Conservation (phyloP, 176 grass and related monocot genomes). For the Saccharum officinarum region DNA sequence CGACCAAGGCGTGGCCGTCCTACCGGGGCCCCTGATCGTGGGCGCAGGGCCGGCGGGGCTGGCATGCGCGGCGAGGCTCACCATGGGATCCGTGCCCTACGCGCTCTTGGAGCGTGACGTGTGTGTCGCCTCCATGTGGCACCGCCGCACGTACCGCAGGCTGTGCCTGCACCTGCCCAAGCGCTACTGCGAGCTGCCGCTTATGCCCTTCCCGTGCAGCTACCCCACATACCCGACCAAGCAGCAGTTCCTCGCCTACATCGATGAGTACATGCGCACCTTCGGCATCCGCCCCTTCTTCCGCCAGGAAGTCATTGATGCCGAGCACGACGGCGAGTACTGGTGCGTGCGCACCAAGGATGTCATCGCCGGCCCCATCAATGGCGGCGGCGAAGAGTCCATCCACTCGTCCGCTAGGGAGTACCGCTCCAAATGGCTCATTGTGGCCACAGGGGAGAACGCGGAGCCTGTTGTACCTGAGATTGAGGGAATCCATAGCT, state of each 20-base stretch:
- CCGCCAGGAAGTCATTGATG: conserved; percentile 45
- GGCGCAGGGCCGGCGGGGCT: conserved; percentile 73
- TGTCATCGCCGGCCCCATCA: not conserved
- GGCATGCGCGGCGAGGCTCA: conserved; percentile 52
- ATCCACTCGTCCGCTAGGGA: not conserved
- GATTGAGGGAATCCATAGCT: conserved; percentile 53
- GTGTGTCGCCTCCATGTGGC: conserved; percentile 81
- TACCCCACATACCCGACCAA: conserved; percentile 63
- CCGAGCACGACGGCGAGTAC: conserved; percentile 50
- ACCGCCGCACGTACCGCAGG: conserved; percentile 72
- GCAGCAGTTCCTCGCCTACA: conserved; percentile 76
- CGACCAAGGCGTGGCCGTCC: conserved; percentile 5
- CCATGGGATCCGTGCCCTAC: conserved; percentile 45
- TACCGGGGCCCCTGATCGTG: conserved; percentile 49
- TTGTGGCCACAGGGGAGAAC: conserved; percentile 91
- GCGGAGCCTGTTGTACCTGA: conserved; percentile 67
- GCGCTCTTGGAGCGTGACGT: conserved; percentile 60
- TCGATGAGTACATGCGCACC: conserved; percentile 44
- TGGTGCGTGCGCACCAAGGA: conserved; percentile 54
- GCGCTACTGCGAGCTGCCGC: conserved; percentile 73
- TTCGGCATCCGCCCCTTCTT: conserved; percentile 54
- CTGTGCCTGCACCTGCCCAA: conserved; percentile 85
- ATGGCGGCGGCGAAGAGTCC: not conserved
- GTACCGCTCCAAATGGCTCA: conserved; percentile 67
- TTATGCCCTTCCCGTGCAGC: conserved; percentile 52